Conservation (phyloP, 2,329 filamentous ascomycete species). For the Biscogniauxia mediterranea region DNA sequence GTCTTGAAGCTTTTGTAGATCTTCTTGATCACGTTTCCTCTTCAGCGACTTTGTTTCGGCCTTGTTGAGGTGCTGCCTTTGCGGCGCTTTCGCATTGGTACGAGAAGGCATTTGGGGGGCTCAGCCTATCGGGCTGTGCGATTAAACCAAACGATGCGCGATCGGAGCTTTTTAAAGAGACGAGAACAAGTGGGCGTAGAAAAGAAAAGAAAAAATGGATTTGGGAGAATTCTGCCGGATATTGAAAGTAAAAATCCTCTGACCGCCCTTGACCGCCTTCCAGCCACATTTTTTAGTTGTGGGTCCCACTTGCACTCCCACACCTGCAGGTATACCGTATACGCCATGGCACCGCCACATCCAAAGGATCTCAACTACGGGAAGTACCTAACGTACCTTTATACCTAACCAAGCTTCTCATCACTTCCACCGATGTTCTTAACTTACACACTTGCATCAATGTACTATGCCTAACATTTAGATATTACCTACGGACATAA, state of each 20-base stretch:
- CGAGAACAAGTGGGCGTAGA: neutral
- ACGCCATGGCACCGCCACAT: neutral
- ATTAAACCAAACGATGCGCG: neutral
- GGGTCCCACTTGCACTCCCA: neutral
- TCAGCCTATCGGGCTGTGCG: slow-evolving; percentile 1
- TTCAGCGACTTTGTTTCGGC: slow-evolving; percentile 37
- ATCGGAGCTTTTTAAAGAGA: slow-evolving; percentile 7
- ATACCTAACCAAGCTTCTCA: too few relatives aligned
- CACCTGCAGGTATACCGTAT: neutral
- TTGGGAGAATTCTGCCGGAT: slow-evolving; percentile 27
- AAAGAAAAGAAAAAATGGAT: slow-evolving; percentile 27
- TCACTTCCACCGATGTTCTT: too few relatives aligned
- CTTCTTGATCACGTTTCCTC: slow-evolving; percentile 42
- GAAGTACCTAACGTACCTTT: too few relatives aligned
- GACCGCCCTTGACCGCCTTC: slow-evolving; percentile 22
- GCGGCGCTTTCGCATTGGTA: slow-evolving; percentile 19
- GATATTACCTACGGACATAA: neutral
- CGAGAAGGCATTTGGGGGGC: slow-evolving; percentile 24
- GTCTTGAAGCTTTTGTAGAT: slow-evolving; percentile 39
- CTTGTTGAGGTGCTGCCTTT: slow-evolving; percentile 29
- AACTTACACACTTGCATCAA: too few relatives aligned
- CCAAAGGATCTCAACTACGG: too few relatives aligned
- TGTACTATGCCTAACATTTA: neutral
- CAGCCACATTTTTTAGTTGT: neutral
- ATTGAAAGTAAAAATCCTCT: slow-evolving; percentile 4